Conservation (phyloP, 495 filamentous ascomycete genomes). For the Tuber magnatum region DNA sequence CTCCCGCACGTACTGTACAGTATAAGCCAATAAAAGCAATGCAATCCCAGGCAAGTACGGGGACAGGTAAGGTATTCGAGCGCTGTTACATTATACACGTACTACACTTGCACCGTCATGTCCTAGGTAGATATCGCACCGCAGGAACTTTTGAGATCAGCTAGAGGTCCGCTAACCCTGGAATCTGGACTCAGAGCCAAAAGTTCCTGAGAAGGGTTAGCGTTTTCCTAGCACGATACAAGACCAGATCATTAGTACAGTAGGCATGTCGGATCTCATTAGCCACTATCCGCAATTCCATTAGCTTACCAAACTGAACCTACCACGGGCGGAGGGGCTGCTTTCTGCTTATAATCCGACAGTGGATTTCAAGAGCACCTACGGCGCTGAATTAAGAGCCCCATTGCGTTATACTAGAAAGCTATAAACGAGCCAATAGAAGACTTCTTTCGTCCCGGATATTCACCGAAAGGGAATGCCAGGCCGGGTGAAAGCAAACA, state of each 20-base stretch:
- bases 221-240: too few species aligned
- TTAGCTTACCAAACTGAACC: too few species aligned
- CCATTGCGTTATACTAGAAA: background rate
- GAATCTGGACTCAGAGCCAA: too few species aligned
- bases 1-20: background rate
- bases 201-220: too few species aligned
- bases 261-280: too few species aligned
- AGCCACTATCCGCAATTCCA: too few species aligned
- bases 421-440: constrained; percentile 12
- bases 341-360: too few species aligned
- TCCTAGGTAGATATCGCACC: background rate
- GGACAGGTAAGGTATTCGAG: background rate
- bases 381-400: background rate
- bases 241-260: too few species aligned
- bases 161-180: too few species aligned
- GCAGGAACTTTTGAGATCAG: background rate
- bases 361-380: too few species aligned
- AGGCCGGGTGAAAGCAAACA: too few species aligned
- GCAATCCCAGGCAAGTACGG: constrained; percentile 2
- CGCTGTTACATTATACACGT: background rate
- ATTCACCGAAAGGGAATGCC: background rate
- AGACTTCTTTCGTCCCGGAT: constrained; percentile 10
- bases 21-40: background rate
- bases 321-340: too few species aligned
- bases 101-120: background rate